Evolutionary conservation across 2,329 filamentous ascomycete species (phyloP).

Genomic region (Elsinoe arachidis): DNA sequence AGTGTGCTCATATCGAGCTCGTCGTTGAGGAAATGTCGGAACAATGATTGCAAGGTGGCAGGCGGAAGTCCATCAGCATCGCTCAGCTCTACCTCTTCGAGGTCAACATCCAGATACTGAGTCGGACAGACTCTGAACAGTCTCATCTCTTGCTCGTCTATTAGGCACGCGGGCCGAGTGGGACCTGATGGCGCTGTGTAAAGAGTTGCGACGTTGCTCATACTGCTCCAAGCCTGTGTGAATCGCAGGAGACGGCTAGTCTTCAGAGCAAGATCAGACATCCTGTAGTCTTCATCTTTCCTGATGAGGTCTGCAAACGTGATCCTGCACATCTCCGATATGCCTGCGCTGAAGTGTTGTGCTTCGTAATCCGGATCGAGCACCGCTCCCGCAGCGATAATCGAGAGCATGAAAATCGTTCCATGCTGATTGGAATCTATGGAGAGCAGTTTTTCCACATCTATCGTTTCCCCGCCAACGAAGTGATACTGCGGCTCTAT

Average conservation of each 20-base stretch:
- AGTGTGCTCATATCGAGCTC: background rate
- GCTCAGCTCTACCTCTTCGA: too few relatives aligned
- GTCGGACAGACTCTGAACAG: too few relatives aligned
- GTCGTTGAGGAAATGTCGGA: background rate
- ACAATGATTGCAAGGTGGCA: background rate
- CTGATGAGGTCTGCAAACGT: background rate
- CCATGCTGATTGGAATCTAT: background rate
- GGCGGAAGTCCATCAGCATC: background rate
- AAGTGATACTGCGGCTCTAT: background rate
- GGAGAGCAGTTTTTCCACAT: background rate
- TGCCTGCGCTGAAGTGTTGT: background rate
- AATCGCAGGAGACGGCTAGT: background rate
- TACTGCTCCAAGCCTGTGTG: background rate
- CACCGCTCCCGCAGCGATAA: background rate
- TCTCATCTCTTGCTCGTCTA: too few relatives aligned
- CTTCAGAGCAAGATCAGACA: background rate
- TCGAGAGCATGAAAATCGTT: background rate
- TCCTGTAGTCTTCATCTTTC: background rate
- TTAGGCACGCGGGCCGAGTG: too few relatives aligned
- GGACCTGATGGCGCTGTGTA: too few relatives aligned
- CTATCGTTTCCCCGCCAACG: background rate
- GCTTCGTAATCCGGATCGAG: background rate
- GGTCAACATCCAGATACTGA: too few relatives aligned
- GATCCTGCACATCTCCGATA: background rate
- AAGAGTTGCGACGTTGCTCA: background rate